phyloP scores from a whole-genome alignment of 257 asterid genomes.

The Nicotiana otophora region DNA sequence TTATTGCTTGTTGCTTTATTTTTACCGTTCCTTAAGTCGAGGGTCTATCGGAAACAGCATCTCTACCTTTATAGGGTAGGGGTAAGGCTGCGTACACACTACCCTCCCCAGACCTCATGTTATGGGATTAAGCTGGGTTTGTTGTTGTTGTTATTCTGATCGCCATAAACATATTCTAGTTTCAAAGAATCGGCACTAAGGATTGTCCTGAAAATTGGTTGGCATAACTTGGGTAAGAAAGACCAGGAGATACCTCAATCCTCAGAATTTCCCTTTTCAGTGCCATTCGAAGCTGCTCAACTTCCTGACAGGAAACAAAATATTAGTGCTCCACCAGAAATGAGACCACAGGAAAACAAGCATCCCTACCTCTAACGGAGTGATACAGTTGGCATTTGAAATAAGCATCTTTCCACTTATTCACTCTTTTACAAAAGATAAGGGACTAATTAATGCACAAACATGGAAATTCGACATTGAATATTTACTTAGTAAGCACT shows the following conservation, averaged over 20 bases:
- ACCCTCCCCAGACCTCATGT: too few species aligned
- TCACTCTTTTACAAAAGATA: not conserved
- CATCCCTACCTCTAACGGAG: not conserved
- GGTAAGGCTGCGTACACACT: too few species aligned
- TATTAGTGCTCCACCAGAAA: not conserved
- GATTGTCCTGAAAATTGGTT: not conserved
- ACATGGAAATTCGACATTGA: not conserved
- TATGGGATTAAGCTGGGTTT: too few species aligned
- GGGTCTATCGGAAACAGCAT: too few species aligned
- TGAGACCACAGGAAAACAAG: not conserved
- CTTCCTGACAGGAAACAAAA: constrained; percentile 50
- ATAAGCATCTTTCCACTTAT: not conserved
- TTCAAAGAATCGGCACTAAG: not conserved
- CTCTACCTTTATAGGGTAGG: too few species aligned
- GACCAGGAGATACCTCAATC: constrained; percentile 55
- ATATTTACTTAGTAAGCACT: not conserved
- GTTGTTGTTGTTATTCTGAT: not conserved
- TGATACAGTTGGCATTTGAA: not conserved
- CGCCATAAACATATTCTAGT: not conserved
- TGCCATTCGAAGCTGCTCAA: constrained; percentile 66
- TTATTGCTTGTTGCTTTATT: too few species aligned
- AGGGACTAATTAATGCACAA: not conserved
- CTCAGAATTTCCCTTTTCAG: constrained; percentile 60
- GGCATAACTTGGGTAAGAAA: not conserved
- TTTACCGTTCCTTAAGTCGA: too few species aligned